phyloP scores from a whole-genome alignment of 1,284 basidiomycete genomes.

The Hemileccinum hortonii region DNA sequence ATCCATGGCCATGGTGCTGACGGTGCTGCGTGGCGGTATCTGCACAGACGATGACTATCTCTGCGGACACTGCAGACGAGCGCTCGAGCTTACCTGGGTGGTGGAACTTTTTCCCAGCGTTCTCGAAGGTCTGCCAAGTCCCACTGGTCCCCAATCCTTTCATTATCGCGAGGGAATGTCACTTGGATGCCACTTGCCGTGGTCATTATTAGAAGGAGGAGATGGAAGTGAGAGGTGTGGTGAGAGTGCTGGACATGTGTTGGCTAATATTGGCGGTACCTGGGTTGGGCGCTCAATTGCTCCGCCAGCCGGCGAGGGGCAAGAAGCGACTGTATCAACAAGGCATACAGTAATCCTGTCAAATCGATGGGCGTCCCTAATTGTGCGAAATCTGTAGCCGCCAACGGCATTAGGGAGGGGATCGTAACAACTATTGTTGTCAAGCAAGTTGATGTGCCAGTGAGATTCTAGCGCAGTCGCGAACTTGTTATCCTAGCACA shows the following conservation, averaged over 20 bases:
- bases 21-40: conserved; percentile 16
- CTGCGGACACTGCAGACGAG: neutral
- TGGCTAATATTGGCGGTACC: conserved; percentile 5
- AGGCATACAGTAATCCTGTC: neutral
- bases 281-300: neutral
- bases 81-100: conserved; percentile 10
- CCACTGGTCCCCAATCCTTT: neutral
- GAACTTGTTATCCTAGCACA: neutral
- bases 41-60: conserved; percentile 16
- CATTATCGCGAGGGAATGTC: neutral
- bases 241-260: conserved; percentile 5
- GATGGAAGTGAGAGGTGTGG: neutral
- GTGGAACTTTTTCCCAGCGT: conserved; percentile 6
- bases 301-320: neutral
- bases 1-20: conserved; percentile 42
- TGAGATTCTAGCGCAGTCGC: neutral
- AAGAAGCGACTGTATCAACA: neutral
- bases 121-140: conserved; percentile 8
- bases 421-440: neutral
- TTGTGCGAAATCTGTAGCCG: conserved; percentile 8
- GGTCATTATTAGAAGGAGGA: conserved; percentile 12
- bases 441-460: neutral
- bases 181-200: conserved; percentile 6
- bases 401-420: neutral
- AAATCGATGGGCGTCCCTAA: conserved; percentile 2